phyloP scores from a whole-genome alignment of 768 basidiomycete species.

The Wakefieldia striispora region DNA sequence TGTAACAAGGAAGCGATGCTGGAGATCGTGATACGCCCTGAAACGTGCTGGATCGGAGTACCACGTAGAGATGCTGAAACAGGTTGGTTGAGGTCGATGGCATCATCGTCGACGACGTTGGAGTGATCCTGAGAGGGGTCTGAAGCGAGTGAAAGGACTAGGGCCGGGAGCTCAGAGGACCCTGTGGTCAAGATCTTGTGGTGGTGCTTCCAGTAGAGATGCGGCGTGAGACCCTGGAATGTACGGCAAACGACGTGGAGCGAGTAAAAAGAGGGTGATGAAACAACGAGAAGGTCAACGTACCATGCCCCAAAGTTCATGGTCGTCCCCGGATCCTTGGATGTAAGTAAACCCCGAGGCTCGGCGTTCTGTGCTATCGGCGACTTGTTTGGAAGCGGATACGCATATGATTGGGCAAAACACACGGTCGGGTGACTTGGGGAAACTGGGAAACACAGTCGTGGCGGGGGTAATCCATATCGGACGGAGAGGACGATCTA shows the following conservation, averaged over 20 bases:
- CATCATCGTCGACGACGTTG: not conserved
- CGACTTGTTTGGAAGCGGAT: slow-evolving; percentile 75
- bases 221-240: slow-evolving; percentile 70
- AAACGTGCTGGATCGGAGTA: slow-evolving; percentile 26
- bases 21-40: slow-evolving; percentile 43
- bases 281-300: slow-evolving; percentile 7
- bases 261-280: not conserved
- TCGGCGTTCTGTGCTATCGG: slow-evolving; percentile 59
- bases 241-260: not conserved
- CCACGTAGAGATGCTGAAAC: not conserved
- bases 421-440: slow-evolving; percentile 8
- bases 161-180: slow-evolving; percentile 47
- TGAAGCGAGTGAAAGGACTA: slow-evolving; percentile 20
- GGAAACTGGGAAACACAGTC: slow-evolving; percentile 43
- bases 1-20: slow-evolving; percentile 28
- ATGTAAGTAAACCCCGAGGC: slow-evolving; percentile 78
- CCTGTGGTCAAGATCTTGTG: slow-evolving; percentile 44
- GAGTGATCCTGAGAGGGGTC: not conserved
- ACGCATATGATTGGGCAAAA: slow-evolving; percentile 80
- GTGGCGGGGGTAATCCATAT: slow-evolving; percentile 86
- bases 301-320: slow-evolving; percentile 86
- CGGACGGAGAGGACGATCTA: slow-evolving; percentile 71
- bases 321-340: slow-evolving; percentile 94
- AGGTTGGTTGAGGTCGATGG: not conserved
- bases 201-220: slow-evolving; percentile 65